Base-by-base conservation (phyloP, 768 basidiomycete species). In the Cytidiella melzeri region DNA sequence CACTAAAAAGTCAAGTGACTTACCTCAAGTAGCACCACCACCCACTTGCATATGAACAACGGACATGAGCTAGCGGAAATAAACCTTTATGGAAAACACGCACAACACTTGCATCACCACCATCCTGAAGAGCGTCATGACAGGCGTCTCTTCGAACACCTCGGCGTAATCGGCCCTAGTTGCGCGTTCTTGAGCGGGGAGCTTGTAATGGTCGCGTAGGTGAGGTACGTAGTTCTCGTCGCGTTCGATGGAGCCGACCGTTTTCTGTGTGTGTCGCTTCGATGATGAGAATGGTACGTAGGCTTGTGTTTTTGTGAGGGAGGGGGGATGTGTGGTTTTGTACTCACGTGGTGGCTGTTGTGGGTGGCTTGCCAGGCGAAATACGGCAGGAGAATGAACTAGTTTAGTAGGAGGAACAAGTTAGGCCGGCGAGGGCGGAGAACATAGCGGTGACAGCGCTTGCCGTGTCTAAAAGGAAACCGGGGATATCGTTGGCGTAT, bases 151-250 rank as follows among this genome's bases (percentile, higher is more conserved):
- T 43, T 65, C 64, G 24, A 65, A 57, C 6, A 65, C 52, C 41
- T 65, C 64, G 20, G 55, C 54, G 43, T 65, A 65, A 52, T 64
- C 63, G 5, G 59, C 55, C 5, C 48, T 55, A 4, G 41, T 46
- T 11, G 60, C 56, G 21, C 51, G 54, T 45, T 61, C 49, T 43
- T 54, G 48, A 19, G 59, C 54, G 12, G 64, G 64, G 2, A 65
- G 55, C 18, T 56, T 56, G 54, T 56, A 59, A 10, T 62, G 47
- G 12, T 53, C 52, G 13, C 64, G 59, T 20, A 55, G 49, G 41
- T 59, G 55, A 9, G 64, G 64, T 1, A 64, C 60, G 43, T 65
- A 65, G 39, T 65, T 65, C 50, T 65, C 64, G 40, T 65, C 64
- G 23, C 61, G 54, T 50, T 65, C 64, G 36, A 65, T 48, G 12